Evolutionary conservation across 768 basidiomycete genomes (phyloP), one percentile per base, ranked within the genome.

Genomic region (Leucocoprinus leucothites): DNA sequence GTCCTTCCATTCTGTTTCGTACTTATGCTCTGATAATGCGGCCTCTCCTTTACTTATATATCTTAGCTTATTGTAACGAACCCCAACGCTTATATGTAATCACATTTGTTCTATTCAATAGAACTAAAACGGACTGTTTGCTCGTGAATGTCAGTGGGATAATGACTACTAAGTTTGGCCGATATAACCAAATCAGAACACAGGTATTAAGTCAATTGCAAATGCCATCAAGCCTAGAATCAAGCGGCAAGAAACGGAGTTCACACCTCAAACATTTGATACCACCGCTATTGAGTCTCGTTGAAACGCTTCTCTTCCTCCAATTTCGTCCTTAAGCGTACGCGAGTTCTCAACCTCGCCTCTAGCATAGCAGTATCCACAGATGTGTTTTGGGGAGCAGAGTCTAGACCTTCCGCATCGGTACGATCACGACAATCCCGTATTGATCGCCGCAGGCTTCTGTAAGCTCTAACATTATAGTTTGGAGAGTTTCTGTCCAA

Each of bases 281-380:
- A 25, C 41, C 47, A 40, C 43, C 9, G 18, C 3, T 25, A 44
- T 42, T 21, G 13, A 22, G 21, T 50, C 36, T 11, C 31, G 31
- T 11, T 31, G 31, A 40, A 44, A 49, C 67, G 66, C 63, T 73
- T 79, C 56, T 73, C 78, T 19, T 75, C 75, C 19, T 75, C 75
- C 22, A 83, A 72, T 31, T 77, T 75, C 22, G 74, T 72, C 22
- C 72, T 77, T 59, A 83, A 60, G 56, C 71, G 78, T 38, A 79
- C 77, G 61, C 77, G 77, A 48, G 65, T 67, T 49, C 81, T 77
- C 59, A 84, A 68, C 53, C 67, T 70, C 46, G 70, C 71, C 60
- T 84, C 82, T 51, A 70, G 67, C 58, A 57, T 60, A 28, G 57
- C 61, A 48, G 66, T 53, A 62, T 69, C 63, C 48, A 59, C 54